A percentile compares a stretch with the other conserved stretches of the same genome.
These are phyloP conservation scores for Trichosporon ovoides DNA, from an alignment of 1,284 basidiomycete species.

Conservation along the genomic window DNA sequence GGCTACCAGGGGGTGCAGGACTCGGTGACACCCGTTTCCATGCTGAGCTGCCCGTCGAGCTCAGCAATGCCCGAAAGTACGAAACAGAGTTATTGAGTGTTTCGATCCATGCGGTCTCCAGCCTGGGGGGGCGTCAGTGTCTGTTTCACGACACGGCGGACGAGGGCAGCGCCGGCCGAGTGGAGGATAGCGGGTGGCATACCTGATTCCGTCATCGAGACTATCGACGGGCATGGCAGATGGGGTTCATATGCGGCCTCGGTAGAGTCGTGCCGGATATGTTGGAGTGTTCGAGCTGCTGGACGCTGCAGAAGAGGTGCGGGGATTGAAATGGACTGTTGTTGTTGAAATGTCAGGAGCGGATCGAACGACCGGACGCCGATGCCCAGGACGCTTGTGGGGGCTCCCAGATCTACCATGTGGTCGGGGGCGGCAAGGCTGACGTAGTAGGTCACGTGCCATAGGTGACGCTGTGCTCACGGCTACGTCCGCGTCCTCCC, in stretches of 20 bases:
- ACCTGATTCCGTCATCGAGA: slow-evolving; percentile 47
- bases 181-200: slow-evolving; percentile 17
- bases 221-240: slow-evolving; percentile 36
- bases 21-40: slow-evolving; percentile 49
- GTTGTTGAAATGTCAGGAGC: slow-evolving; percentile 1
- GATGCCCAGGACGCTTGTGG: not conserved
- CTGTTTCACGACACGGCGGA: no score
- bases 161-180: not conserved
- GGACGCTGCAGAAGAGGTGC: not conserved
- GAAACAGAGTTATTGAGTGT: slow-evolving; percentile 40
- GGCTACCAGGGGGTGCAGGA: slow-evolving; percentile 25
- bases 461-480: not conserved
- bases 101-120: slow-evolving; percentile 46
- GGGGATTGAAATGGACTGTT: slow-evolving; percentile 1
- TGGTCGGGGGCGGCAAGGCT: not conserved
- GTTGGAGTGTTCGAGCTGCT: not conserved
- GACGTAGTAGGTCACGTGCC: slow-evolving; percentile 1
- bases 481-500: not conserved
- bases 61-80: slow-evolving; percentile 46
- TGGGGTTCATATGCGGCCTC: slow-evolving; percentile 4
- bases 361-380: not conserved
- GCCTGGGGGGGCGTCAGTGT: slow-evolving; percentile 24
- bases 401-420: not conserved
- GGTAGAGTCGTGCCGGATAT: not conserved
- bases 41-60: slow-evolving; percentile 39